A percentile compares a stretch with the other conserved stretches of the same genome.
Conservation (phyloP, 2,329 filamentous ascomycete species). For the Emericellopsis cladophorae region DNA sequence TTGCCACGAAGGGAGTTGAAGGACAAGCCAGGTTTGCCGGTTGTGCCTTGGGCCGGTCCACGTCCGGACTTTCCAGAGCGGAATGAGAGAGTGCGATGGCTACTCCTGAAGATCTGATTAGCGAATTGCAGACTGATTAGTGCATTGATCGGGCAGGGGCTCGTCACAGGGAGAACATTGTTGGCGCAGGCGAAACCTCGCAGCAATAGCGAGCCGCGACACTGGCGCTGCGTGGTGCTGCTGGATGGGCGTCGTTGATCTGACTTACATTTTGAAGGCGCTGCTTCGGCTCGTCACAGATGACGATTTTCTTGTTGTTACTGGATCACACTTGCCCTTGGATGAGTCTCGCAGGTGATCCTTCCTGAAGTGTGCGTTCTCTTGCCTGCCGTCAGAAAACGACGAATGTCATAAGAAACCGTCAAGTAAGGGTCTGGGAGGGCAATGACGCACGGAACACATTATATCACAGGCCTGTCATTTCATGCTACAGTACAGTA, state of each 20-base stretch:
- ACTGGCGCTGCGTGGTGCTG: not conserved
- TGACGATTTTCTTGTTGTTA: not conserved
- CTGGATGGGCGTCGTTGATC: not conserved
- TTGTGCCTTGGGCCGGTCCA: constrained; percentile 15
- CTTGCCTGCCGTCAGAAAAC: too few species aligned
- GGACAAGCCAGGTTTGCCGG: constrained; percentile 60
- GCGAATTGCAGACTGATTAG: not conserved
- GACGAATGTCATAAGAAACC: too few species aligned
- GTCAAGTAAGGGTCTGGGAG: too few species aligned
- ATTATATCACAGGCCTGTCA: too few species aligned
- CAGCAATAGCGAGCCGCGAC: not conserved
- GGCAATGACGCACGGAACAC: too few species aligned
- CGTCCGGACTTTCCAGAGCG: constrained; percentile 45
- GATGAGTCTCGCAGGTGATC: too few species aligned
- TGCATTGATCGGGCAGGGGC: not conserved
- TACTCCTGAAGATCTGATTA: constrained; percentile 30
- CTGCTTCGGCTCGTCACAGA: not conserved
- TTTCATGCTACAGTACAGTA: too few species aligned
- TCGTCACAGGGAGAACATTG: too few species aligned
- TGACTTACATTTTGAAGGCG: constrained; percentile 5
- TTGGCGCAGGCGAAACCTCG: not conserved
- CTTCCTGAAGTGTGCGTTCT: too few species aligned
- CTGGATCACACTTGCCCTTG: not conserved
- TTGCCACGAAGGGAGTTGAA: constrained; percentile 77
- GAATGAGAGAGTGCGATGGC: constrained; percentile 56